Evolutionary conservation across 768 basidiomycete genomes (phyloP).

Genomic region (Rhizopogon vinicolor): DNA sequence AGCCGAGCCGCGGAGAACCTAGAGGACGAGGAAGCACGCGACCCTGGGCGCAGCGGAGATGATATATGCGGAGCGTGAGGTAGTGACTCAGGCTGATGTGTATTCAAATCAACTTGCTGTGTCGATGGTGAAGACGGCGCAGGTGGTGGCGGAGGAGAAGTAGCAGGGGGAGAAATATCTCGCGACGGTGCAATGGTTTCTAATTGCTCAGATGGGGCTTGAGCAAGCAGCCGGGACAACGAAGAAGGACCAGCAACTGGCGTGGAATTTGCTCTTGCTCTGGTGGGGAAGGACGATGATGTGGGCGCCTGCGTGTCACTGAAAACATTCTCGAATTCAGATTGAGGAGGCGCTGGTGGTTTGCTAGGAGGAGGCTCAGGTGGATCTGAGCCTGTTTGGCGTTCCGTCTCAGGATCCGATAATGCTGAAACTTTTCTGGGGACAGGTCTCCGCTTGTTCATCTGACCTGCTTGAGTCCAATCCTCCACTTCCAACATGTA

Average conservation of each 20-base stretch:
- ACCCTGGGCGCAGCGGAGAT: slow-evolving; percentile 67
- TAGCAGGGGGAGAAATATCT: slow-evolving; percentile 28
- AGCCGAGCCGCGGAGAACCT: slow-evolving; percentile 61
- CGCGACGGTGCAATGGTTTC: slow-evolving; percentile 24
- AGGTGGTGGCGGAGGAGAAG: slow-evolving; percentile 33
- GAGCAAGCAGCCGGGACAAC: slow-evolving; percentile 73
- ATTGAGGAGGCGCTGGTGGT: slow-evolving; percentile 59
- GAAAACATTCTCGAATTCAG: slow-evolving; percentile 73
- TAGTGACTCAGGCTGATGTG: slow-evolving; percentile 29
- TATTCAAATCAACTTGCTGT: background rate
- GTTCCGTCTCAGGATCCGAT: slow-evolving; percentile 36
- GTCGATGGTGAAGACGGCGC: slow-evolving; percentile 31
- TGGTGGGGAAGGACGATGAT: slow-evolving; percentile 60
- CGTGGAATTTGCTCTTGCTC: slow-evolving; percentile 62
- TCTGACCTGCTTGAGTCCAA: slow-evolving; percentile 73
- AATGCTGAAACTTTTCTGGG: slow-evolving; percentile 44
- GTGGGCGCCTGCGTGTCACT: slow-evolving; percentile 60
- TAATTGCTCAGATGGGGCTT: slow-evolving; percentile 44
- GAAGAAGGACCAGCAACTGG: slow-evolving; percentile 73
- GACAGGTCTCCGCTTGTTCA: slow-evolving; percentile 54
- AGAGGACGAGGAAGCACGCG: slow-evolving; percentile 68
- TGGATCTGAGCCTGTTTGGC: slow-evolving; percentile 18
- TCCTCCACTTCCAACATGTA: slow-evolving; percentile 93
- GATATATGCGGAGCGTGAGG: slow-evolving; percentile 30
- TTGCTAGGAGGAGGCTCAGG: slow-evolving; percentile 29